Percentiles rank a stretch among this genome's conserved stretches.
Conservation (phyloP, 2,329 filamentous ascomycete species). For the Fusarium camptoceras region DNA sequence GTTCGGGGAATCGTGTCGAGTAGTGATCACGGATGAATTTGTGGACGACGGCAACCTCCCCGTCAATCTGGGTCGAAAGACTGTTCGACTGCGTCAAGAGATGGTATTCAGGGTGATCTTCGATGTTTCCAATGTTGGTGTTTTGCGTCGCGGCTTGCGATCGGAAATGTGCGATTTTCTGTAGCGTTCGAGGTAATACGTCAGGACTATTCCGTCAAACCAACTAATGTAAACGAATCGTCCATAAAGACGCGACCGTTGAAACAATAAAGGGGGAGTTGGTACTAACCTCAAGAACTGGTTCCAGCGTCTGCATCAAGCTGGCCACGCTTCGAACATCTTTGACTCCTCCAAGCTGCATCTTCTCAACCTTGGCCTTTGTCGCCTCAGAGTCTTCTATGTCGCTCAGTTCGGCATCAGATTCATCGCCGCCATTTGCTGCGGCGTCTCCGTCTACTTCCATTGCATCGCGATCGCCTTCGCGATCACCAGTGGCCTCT, state of each 20-base stretch:
- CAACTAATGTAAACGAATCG: slow-evolving; percentile 71
- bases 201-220: slow-evolving; percentile 74
- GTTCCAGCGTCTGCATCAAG: slow-evolving; percentile 84
- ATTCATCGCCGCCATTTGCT: slow-evolving; percentile 66
- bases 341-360: slow-evolving; percentile 77
- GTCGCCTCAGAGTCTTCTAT: slow-evolving; percentile 75
- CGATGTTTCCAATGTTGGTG: slow-evolving; percentile 81
- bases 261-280: slow-evolving; percentile 36
- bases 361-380: slow-evolving; percentile 84
- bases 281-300: slow-evolving; percentile 81
- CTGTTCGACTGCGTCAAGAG: slow-evolving; percentile 89
- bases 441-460: slow-evolving; percentile 52
- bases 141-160: slow-evolving; percentile 73
- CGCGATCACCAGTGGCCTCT: slow-evolving; percentile 54
- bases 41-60: slow-evolving; percentile 91
- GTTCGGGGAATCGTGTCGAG: slow-evolving; percentile 90
- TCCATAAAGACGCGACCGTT: slow-evolving; percentile 39
- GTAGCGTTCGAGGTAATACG: slow-evolving; percentile 61
- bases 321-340: slow-evolving; percentile 84
- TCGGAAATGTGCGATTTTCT: slow-evolving; percentile 86
- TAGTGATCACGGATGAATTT: slow-evolving; percentile 98
- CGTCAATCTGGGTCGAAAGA: slow-evolving; percentile 90
- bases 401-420: slow-evolving; percentile 58
- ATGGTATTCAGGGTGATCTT: slow-evolving; percentile 92
- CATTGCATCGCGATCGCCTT: slow-evolving; percentile 67